Evolutionary conservation across 1,284 basidiomycete genomes (phyloP).

Genomic region (Apiotrichum laibachii): DNA sequence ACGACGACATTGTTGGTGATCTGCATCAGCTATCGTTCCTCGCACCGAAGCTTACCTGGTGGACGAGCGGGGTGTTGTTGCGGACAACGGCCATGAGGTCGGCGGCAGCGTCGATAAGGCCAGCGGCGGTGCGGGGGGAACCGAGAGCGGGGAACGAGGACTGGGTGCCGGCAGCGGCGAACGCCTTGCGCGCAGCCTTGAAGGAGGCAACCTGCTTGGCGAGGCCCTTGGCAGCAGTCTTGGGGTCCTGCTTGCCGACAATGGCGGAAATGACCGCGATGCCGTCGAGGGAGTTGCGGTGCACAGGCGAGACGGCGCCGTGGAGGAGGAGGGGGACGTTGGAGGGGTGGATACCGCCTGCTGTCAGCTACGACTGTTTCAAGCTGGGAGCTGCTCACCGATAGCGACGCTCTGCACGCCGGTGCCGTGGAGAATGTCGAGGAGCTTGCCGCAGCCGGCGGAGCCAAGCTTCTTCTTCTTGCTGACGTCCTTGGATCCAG

Average conservation of each 20-base stretch:
- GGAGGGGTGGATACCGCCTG: constrained; percentile 76
- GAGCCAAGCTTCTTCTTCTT: constrained; percentile 60
- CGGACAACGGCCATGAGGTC: constrained; percentile 59
- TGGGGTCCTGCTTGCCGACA: constrained; percentile 65
- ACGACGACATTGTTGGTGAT: constrained; percentile 89
- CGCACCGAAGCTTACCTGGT: constrained; percentile 60
- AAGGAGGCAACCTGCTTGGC: constrained; percentile 44
- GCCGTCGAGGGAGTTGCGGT: constrained; percentile 64
- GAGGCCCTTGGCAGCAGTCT: constrained; percentile 56
- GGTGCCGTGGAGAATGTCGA: constrained; percentile 64
- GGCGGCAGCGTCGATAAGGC: constrained; percentile 51
- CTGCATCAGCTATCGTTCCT: constrained; percentile 52
- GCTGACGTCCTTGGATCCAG: constrained; percentile 66
- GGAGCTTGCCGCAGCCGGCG: constrained; percentile 63
- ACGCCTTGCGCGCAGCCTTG: constrained; percentile 29
- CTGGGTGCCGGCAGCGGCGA: constrained; percentile 15
- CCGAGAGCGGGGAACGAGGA: background rate
- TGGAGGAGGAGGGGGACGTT: constrained; percentile 72
- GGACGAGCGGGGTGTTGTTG: constrained; percentile 65
- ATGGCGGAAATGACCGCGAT: constrained; percentile 91
- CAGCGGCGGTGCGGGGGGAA: constrained; percentile 19
- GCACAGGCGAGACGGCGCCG: constrained; percentile 62
- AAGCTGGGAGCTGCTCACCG: constrained; percentile 56
- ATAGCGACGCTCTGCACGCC: constrained; percentile 73
- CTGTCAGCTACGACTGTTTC: background rate